phyloP scores from a whole-genome alignment of 257 asterid genomes.

The Solanum medicagineum region DNA sequence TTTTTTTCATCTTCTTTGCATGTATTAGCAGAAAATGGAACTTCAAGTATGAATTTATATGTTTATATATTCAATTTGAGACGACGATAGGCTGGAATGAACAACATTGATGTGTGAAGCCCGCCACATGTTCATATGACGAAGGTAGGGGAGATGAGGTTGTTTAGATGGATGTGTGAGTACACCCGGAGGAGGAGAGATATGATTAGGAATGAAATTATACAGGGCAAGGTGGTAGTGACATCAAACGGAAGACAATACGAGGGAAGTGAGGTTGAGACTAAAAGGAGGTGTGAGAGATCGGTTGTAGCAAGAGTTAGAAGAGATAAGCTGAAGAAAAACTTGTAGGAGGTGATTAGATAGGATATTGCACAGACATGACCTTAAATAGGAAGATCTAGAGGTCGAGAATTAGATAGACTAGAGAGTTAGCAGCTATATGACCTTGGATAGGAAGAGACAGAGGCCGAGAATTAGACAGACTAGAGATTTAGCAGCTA shows the following conservation, averaged over 20 bases:
- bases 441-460: background rate
- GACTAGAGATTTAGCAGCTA: background rate
- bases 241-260: background rate
- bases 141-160: background rate
- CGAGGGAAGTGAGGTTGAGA: background rate
- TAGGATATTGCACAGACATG: background rate
- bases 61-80: background rate
- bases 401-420: too few relatives aligned
- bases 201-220: background rate
- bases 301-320: background rate
- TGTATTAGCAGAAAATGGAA: background rate
- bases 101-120: background rate
- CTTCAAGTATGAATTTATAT: background rate
- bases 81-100: background rate
- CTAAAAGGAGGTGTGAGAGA: background rate
- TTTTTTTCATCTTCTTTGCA: background rate
- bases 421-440: too few relatives aligned
- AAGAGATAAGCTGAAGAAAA: background rate
- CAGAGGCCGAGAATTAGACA: too few relatives aligned
- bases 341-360: background rate
- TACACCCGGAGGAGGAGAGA: background rate
- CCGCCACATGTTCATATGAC: too few relatives aligned
- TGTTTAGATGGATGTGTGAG: background rate
- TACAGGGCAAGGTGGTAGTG: background rate
- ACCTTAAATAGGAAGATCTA: background rate